Base-by-base conservation (phyloP, 495 filamentous ascomycete species). In the Lepraria neglecta region DNA sequence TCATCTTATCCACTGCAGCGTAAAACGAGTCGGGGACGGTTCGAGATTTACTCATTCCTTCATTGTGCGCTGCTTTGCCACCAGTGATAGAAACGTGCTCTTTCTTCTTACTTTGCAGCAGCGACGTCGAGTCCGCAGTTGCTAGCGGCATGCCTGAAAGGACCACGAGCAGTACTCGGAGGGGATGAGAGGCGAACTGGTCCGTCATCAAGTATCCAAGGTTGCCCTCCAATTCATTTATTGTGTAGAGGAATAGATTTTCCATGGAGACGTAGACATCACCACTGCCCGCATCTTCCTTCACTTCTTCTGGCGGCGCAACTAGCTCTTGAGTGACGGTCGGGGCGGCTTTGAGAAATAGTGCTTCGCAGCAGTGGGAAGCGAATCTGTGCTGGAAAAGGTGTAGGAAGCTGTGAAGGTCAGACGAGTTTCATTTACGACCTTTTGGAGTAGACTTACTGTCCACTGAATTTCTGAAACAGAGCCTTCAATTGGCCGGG, bases 371-470 rank as follows among this genome's bases (percentile, higher is more conserved):
- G 70, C 92, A 97, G 74, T 98, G 94, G 56, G 89, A 90, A 4
- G 94, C 94, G 69, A 98, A 98, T 31, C 92, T 87, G 72, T 98
- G 94, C 68, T 94, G 91, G 27, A 96, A 83, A 33, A 97, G 80
- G 67, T 89, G 83, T 56, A 95, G 71, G 74, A 96, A 97, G 68
- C 80, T 82, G 59, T 63, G 40, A 15, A 30, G 53, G 50, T 70
- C 51, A 67, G 62, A 35, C 11, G 35, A 19, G 19, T 44, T 38
- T 21, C n/a, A 17, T 14, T 14, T 11, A 6, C 6, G 43, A 27
- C 4, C 6, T 7, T 38, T 12, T 6, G 35, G 35, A 12, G 17
- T 35, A 40, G 6, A 74, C 79, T 58, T 70, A 82, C 80, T 97
- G 87, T n/a, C 88, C 87, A 46, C 79, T 82, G 69, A 97, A 96